Conservation (phyloP, 768 basidiomycete genomes). For the Russula lepida region DNA sequence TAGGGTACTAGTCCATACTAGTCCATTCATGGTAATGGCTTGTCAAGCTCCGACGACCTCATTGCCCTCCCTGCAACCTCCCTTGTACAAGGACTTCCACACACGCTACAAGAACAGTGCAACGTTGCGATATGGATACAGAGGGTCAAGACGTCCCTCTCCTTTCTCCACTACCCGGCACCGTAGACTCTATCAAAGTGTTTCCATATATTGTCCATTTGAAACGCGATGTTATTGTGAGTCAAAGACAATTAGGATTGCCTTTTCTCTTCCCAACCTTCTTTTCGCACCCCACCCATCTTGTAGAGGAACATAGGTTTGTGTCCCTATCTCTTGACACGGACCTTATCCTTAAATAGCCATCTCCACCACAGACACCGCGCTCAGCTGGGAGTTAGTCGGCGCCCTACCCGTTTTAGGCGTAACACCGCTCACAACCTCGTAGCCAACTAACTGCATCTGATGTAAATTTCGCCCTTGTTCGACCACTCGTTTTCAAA, state of each 20-base stretch:
- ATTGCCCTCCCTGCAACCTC: no score
- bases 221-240: conserved; percentile 60
- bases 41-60: no score
- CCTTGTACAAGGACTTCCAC: conserved; percentile 2
- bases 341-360: not conserved
- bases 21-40: no score
- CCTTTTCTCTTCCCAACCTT: not conserved
- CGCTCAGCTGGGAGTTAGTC: conserved; percentile 74
- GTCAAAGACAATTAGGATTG: conserved; percentile 24
- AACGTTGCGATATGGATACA: conserved; percentile 29
- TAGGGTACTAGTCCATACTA: no score
- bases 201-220: conserved; percentile 74
- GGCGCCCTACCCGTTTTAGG: conserved; percentile 8
- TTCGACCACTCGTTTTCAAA: conserved; percentile 69
- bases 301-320: conserved; percentile 27
- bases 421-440: conserved; percentile 8
- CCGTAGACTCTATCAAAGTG: conserved; percentile 56
- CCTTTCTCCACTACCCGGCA: conserved; percentile 50
- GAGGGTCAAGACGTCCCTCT: conserved; percentile 28
- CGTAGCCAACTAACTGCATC: conserved; percentile 71
- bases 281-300: not conserved
- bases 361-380: conserved; percentile 37
- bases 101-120: not conserved
- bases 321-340: not conserved
- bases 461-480: conserved; percentile 73